These are phyloP conservation scores for Blastomyces silverae DNA, from an alignment of 2,329 filamentous ascomycete genomes.

Conservation along the genomic window DNA sequence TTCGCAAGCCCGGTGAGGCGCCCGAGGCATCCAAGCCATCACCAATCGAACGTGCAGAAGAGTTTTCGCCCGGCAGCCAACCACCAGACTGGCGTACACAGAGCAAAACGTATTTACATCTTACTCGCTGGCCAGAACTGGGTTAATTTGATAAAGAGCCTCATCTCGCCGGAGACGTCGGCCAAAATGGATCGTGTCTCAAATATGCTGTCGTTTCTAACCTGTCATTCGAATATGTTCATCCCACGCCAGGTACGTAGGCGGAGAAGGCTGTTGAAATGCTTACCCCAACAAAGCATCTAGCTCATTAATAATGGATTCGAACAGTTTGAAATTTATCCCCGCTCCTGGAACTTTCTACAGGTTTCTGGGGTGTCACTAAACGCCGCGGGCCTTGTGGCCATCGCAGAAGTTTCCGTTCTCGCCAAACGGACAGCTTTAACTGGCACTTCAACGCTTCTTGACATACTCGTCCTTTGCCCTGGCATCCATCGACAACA, in stretches of 20 bases:
- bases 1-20: neutral
- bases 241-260: neutral
- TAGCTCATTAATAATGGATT: neutral
- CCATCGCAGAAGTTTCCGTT: conserved; percentile 53
- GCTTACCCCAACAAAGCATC: too few species aligned
- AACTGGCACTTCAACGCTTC: conserved; percentile 50
- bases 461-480: conserved; percentile 53
- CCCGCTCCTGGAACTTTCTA: conserved; percentile 5
- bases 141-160: neutral
- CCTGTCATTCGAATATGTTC: neutral
- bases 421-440: conserved; percentile 52
- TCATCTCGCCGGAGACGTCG: neutral
- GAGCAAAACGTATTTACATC: neutral
- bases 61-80: neutral
- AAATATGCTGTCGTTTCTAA: neutral
- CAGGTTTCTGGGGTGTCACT: conserved; percentile 32
- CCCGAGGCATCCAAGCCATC: neutral
- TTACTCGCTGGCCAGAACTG: neutral
- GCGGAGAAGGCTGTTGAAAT: neutral
- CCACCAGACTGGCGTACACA: neutral
- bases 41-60: neutral
- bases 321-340: neutral
- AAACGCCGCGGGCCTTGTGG: conserved; percentile 51
- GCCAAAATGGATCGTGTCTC: neutral
- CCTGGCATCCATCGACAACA: conserved; percentile 58